These are phyloP conservation scores for Backusella macrospora DNA, from an alignment of 192 early-diverging fungal species.

Conservation along the genomic window DNA sequence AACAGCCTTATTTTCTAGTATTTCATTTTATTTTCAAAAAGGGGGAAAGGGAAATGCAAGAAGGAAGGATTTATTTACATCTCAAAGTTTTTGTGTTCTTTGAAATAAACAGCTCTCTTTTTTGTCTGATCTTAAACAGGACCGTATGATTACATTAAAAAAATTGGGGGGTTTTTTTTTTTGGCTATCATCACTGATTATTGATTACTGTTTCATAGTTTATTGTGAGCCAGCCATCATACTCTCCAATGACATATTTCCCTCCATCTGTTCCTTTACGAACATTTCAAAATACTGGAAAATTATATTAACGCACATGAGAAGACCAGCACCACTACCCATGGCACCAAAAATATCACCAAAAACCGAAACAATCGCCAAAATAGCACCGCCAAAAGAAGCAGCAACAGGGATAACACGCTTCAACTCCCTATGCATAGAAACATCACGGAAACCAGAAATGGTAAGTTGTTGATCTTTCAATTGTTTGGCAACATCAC, in stretches of 20 bases:
- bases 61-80: no score
- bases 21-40: no score
- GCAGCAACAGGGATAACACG: constrained; percentile 98
- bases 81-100: no score
- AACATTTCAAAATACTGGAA: constrained; percentile 93
- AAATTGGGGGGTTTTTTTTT: no score
- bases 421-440: constrained; percentile 99
- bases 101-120: no score
- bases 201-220: constrained; percentile 4
- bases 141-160: no score
- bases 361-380: constrained; percentile 93
- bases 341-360: constrained; percentile 98
- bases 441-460: constrained; percentile 89
- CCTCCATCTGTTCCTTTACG: constrained; percentile 87
- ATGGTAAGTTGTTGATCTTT: constrained; percentile 97
- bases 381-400: constrained; percentile 93
- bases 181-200: no score
- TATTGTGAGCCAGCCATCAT: constrained; percentile 7
- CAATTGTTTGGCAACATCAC: constrained; percentile 96
- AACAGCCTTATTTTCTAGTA: no score
- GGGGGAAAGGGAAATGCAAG: no score
- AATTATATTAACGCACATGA: constrained; percentile 79
- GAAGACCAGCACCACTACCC: constrained; percentile 98
- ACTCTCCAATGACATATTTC: constrained; percentile 5
- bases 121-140: no score